Base-by-base conservation (phyloP, 129 eudicot species). In the Pittosporum tobira region DNA sequence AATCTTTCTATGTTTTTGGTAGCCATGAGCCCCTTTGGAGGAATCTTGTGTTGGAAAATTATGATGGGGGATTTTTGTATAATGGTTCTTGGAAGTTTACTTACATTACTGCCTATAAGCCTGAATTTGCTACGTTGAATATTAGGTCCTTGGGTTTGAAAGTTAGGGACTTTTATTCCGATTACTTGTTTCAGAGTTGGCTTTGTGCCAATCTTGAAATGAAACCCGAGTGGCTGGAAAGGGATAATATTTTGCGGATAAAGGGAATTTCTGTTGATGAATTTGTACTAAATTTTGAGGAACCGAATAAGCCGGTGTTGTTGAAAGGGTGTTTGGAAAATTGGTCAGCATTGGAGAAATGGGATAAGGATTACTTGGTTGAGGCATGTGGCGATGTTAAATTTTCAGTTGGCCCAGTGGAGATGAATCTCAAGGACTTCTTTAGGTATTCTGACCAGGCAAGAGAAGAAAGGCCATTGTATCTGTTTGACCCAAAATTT, bases 141-240 rank as follows among this genome's bases (percentile, higher is more conserved):
- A 27, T 63, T 40, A 72, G 81, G 29, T 48, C 65, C 25, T 68
- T 46, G 28, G 80, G 85, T 71, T 71, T 91, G 66, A 73, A 66
- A 22, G 87, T 91, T 71, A 64, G 73, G 65, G 96, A 91, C 66
- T 87, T 91, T 63, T 91, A 78, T 66, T 87, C 96, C 60, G 99
- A 93, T 81, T 93, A 87, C 70, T 70, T 87, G 80, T 93, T 93
- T 66, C 99, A 93, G 61, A 93, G 99, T 25, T 93, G 99, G 99
- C 74, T 93, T 28, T 93, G 99, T 83, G 99, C 99, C 4, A 87
- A 84, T 70, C 88, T 93, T 59, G 99, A 87, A 72, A 87, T 87
- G 94, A 87, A 84, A 68, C 63, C 70, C 37, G 99, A 93, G 46
- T 93, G 99, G 99, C 72, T 93, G 14, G 69, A 66, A 47, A 87